Conservation (phyloP, 2,329 filamentous ascomycete species). For the Pseudogymnoascus pannorum region DNA sequence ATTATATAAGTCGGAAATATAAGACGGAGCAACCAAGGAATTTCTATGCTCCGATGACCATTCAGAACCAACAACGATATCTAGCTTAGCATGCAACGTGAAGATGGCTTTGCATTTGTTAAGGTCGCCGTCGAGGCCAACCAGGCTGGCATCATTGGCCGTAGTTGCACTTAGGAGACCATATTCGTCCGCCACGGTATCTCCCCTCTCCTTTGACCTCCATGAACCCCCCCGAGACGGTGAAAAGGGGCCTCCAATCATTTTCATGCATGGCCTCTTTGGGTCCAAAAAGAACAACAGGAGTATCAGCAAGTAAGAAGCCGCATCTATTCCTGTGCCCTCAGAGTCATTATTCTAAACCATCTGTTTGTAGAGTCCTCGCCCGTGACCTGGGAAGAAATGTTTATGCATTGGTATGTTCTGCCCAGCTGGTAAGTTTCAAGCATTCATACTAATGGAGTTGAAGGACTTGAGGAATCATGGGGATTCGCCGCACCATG, state of each 20-base stretch:
- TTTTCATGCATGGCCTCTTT: conserved; percentile 89
- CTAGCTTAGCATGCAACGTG: not conserved
- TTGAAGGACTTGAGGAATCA: conserved; percentile 82
- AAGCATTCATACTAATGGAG: conserved; percentile 8
- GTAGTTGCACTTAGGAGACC: not conserved
- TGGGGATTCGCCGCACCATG: conserved; percentile 75
- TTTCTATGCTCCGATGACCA: not conserved
- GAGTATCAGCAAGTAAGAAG: conserved; percentile 81
- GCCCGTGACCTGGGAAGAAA: conserved; percentile 72
- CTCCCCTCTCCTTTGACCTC: conserved; percentile 55
- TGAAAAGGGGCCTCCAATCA: conserved; percentile 53
- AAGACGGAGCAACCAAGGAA: not conserved
- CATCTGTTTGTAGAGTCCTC: conserved; percentile 50
- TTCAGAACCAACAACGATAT: not conserved
- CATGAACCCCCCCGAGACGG: conserved; percentile 46
- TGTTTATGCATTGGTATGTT: conserved; percentile 70
- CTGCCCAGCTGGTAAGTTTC: not conserved
- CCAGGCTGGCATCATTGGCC: not conserved
- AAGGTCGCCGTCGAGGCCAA: not conserved
- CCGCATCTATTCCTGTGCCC: conserved; percentile 13
- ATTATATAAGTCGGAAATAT: conserved; percentile 2
- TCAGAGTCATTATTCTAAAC: conserved; percentile 2
- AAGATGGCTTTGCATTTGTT: not conserved
- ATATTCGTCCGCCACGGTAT: not conserved
- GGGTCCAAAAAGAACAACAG: conserved; percentile 94